Evolutionary conservation across 2,329 filamentous ascomycete genomes (phyloP).

Genomic region (Botrytis medusae): DNA sequence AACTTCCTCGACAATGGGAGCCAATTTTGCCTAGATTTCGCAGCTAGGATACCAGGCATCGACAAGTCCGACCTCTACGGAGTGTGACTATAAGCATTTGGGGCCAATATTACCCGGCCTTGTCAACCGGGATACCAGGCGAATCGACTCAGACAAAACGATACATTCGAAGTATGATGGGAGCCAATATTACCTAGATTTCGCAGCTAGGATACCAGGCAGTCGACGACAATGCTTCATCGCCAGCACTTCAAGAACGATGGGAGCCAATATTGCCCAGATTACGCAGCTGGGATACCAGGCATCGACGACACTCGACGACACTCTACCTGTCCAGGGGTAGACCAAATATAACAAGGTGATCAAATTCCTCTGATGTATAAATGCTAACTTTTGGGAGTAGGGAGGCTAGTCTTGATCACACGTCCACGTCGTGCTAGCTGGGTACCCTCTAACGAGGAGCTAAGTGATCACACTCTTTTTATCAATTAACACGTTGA

Average conservation of each 20-base stretch:
- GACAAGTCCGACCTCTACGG: background rate
- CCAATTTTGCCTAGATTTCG: too few species aligned
- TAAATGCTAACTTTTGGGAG: background rate
- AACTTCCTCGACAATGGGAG: background rate
- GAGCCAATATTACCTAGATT: background rate
- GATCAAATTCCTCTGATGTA: background rate
- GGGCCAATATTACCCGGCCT: background rate
- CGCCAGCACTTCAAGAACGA: too few species aligned
- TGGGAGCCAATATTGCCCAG: background rate
- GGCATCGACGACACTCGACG: background rate
- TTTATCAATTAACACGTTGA: background rate
- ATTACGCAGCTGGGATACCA: too few species aligned
- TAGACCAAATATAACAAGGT: background rate
- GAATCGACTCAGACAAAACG: too few species aligned
- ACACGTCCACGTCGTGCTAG: conserved; percentile 8
- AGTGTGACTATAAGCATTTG: background rate
- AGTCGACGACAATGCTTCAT: too few species aligned
- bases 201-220: too few species aligned
- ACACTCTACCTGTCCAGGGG: background rate
- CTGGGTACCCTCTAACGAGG: conserved; percentile 4
- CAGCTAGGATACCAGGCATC: too few species aligned
- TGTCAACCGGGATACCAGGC: too few species aligned
- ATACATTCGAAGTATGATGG: too few species aligned
- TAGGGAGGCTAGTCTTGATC: conserved; percentile 13
- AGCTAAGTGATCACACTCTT: conserved; percentile 8